Evolutionary conservation across 768 basidiomycete species (phyloP), one percentile per base, ranked within the genome.

Genomic region (Rhizopogon sp.): DNA sequence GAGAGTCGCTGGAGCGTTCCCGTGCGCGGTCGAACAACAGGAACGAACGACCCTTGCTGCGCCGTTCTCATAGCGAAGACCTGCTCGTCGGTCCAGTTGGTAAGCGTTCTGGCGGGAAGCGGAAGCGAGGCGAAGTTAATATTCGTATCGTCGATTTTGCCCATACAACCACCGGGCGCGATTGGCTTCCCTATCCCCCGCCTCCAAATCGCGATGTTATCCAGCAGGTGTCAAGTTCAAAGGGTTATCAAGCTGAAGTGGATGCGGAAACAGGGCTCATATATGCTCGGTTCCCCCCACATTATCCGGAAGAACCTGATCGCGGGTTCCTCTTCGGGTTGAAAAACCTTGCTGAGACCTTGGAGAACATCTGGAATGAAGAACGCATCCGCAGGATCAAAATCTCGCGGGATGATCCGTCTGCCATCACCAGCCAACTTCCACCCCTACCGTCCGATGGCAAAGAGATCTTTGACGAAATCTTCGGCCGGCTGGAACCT

Each of bases 61-160:
- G 91, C 43, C 85, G 90, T 42, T 82, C 87, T 16, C 83, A 88
- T 60, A 90, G 88, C 62, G 91, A 94, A 67, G 89, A 93, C 65
- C 70, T 91, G 28, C 77, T 90, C 43, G 68, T 80, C 16, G 87
- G 87, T 6, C 82, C 88, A 25, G 75, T 84, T 17, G 79, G 78
- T 1, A 83, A 84, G 67, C 82, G 85, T 42, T 78, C 80, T 13
- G 75, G 72, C 46, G 81, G 81, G n/a, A 82, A 82, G 52, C 83
- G 85, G 55, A 88, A 86, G 66, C 76, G 91, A 22, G 97, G 97
- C 33, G 96, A 97, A 67, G 82, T 98, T 56, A 93, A 91, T 66
- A 90, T 99, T 58, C 92, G 95, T 37, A 85, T 99, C 50, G 97
- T 99, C 53, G 97, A 99, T 72, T 99, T 99, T 72, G 97, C 96